Evolutionary conservation across 257 asterid genomes (phyloP), one percentile per base, ranked within the genome.

Genomic region (Solanum sitiens): DNA sequence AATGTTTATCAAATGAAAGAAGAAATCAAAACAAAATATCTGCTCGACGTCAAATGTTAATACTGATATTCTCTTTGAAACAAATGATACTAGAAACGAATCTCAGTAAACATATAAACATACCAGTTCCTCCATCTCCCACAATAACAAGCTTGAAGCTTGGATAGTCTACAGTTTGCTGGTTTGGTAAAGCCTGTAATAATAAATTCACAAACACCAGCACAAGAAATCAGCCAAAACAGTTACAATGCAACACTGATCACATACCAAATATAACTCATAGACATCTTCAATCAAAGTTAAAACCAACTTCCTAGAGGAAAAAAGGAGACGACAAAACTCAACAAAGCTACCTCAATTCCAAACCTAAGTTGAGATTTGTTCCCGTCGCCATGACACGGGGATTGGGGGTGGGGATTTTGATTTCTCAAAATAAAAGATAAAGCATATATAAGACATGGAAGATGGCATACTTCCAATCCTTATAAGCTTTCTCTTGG

Each of bases 91-190:
- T 42, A 42, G 14, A 42, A 40, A 13, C 23, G 4, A 77, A 44
- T 13, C 61, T 25, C 61, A 44, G 63, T 3, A 44, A 42, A 15
- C 37, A 76, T 42, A 2, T 12, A 86, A 89, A 53, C 20, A 77
- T 91, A 94, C 96, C 98, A 73, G 98, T 94, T 83, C 98, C 96
- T 15, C 96, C 96, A 90, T 94, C 98, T 8, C 96, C 96, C 70
- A 94, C 98, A 86, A 94, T 92, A 2, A 94, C 98, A 77, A 94
- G 98, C 94, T 94, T 94, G 93, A 94, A 94, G 91, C 94, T 94
- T 2, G 98, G 98, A 89, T 93, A 94, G 73, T 93, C 95, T 56
- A 93, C 96, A 76, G 96, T 94, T 89, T 93, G 95, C 32, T 94
- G 96, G 89, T 91, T 94, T 32, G 98, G 95, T 86, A 93, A 86